Conservation (phyloP, 106 monocot genomes). For the Posidonia australis region DNA sequence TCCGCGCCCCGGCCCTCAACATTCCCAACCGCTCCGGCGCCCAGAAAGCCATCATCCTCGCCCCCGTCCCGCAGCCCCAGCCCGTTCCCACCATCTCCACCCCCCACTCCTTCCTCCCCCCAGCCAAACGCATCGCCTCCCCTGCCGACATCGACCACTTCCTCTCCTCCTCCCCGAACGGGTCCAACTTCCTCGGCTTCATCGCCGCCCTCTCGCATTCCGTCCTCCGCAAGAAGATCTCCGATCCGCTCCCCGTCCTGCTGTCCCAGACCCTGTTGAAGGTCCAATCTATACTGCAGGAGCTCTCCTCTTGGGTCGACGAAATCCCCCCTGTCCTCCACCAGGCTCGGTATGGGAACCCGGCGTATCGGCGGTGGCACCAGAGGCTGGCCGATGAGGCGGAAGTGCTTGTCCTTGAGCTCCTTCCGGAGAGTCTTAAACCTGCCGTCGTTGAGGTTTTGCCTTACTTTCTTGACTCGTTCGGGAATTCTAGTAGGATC, state of each 20-base stretch:
- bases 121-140: constrained; percentile 63
- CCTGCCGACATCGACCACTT: constrained; percentile 53
- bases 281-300: constrained; percentile 40
- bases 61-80: constrained; percentile 78
- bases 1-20: constrained; percentile 84
- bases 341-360: constrained; percentile 75
- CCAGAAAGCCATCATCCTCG: constrained; percentile 47
- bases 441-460: constrained; percentile 51
- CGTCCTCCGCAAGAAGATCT: constrained; percentile 64
- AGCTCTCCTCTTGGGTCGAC: constrained; percentile 40
- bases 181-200: constrained; percentile 89
- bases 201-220: constrained; percentile 76
- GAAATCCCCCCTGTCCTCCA: constrained; percentile 55
- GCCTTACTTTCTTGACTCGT: constrained; percentile 83
- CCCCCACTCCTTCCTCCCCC: constrained; percentile 38
- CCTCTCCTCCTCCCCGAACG: constrained; percentile 42
- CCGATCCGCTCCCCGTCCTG: constrained; percentile 48
- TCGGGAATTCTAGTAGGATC: constrained; percentile 76
- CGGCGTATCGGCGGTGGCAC: constrained; percentile 76
- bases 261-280: constrained; percentile 18
- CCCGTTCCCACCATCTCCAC: constrained; percentile 37
- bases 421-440: constrained; percentile 20
- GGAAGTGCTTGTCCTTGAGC: constrained; percentile 18
- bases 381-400: constrained; percentile 26
- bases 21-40: constrained; percentile 43